These are phyloP conservation scores for Talaromyces pinophilus DNA, from an alignment of 2,329 filamentous ascomycete genomes.

Conservation along the genomic window DNA sequence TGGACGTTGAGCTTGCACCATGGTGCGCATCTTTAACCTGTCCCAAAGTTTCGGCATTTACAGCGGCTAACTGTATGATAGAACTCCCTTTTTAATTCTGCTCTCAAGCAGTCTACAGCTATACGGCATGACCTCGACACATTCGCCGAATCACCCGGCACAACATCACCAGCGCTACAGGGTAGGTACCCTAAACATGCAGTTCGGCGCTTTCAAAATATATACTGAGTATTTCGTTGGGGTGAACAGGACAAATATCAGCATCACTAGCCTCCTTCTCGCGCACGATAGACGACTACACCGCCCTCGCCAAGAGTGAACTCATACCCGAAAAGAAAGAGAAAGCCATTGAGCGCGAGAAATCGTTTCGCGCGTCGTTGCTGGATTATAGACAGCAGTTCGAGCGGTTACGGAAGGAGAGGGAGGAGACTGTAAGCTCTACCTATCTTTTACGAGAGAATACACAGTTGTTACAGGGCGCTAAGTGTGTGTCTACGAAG, in stretches of 20 bases:
- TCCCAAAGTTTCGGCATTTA: neutral
- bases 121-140: constrained; percentile 74
- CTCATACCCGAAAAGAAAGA: constrained; percentile 88
- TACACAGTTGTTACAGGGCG: neutral
- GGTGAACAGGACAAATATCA: constrained; percentile 66
- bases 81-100: constrained; percentile 85
- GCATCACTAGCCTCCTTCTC: constrained; percentile 78
- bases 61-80: constrained; percentile 34
- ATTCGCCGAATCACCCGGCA: constrained; percentile 61
- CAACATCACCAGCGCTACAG: constrained; percentile 64
- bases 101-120: constrained; percentile 78
- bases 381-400: constrained; percentile 76
- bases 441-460: neutral
- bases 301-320: constrained; percentile 79
- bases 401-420: constrained; percentile 71
- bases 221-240: no score
- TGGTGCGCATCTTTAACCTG: neutral
- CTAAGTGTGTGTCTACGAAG: constrained; percentile 33
- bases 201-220: no score
- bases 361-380: constrained; percentile 81
- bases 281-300: constrained; percentile 91
- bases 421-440: constrained; percentile 67
- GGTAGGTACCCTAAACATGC: constrained; percentile 36
- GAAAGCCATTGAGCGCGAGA: constrained; percentile 81
- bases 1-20: neutral